These are phyloP conservation scores for Aspergillus indologenus DNA, from an alignment of 495 filamentous ascomycete genomes.

Conservation along the genomic window DNA sequence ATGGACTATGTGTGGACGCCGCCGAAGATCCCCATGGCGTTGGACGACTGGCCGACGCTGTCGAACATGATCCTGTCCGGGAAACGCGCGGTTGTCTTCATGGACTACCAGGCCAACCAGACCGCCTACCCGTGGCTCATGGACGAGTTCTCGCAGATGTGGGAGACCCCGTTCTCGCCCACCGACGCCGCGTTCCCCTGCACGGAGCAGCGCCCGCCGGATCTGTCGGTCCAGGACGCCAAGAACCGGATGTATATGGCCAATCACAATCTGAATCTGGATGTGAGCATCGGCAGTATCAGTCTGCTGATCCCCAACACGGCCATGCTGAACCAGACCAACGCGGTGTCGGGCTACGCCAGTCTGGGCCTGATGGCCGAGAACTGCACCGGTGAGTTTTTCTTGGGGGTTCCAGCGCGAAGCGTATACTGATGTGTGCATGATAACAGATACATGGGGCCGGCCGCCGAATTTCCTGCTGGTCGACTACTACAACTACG, in stretches of 20 bases:
- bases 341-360: slow-evolving; percentile 59
- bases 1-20: slow-evolving; percentile 69
- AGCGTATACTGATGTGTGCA: background rate
- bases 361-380: slow-evolving; percentile 68
- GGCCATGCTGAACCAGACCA: slow-evolving; percentile 63
- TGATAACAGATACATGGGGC: slow-evolving; percentile 51
- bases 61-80: slow-evolving; percentile 68
- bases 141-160: slow-evolving; percentile 64
- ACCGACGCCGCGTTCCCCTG: slow-evolving; percentile 59
- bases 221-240: slow-evolving; percentile 49
- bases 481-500: slow-evolving; percentile 84
- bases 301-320: slow-evolving; percentile 74
- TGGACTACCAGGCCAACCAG: slow-evolving; percentile 86
- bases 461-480: slow-evolving; percentile 81
- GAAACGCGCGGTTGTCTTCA: slow-evolving; percentile 62
- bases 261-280: slow-evolving; percentile 86
- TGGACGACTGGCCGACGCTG: slow-evolving; percentile 82
- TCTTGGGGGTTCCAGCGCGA: background rate
- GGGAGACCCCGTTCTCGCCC: slow-evolving; percentile 66
- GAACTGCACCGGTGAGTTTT: slow-evolving; percentile 59
- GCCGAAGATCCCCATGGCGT: slow-evolving; percentile 60
- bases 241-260: slow-evolving; percentile 74
- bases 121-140: slow-evolving; percentile 64
- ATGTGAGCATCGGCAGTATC: slow-evolving; percentile 58
- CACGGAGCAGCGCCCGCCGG: slow-evolving; percentile 57